phyloP scores from a whole-genome alignment of 2,329 filamentous ascomycete genomes.

The Fusarium domesticum region DNA sequence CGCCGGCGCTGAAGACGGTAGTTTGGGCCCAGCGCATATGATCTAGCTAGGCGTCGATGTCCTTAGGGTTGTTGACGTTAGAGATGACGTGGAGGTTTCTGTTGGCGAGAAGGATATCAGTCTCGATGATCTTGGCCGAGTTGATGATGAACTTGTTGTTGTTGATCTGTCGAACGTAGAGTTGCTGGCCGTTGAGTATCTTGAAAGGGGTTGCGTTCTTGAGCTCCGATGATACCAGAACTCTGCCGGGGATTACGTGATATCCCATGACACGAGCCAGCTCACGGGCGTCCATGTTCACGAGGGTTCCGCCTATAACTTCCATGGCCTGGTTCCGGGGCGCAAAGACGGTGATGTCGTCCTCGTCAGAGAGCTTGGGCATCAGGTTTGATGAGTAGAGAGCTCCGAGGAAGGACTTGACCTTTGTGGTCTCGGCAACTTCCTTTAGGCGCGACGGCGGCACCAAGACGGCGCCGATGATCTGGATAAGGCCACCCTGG shows the following conservation, averaged over 20 bases:
- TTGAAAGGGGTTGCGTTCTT: constrained; percentile 30
- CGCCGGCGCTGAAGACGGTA: constrained; percentile 54
- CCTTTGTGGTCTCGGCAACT: constrained; percentile 47
- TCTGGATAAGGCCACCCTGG: constrained; percentile 49
- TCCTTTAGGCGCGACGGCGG: constrained; percentile 48
- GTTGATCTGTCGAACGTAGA: constrained; percentile 40
- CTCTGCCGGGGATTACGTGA: constrained; percentile 58
- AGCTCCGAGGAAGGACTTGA: constrained; percentile 39
- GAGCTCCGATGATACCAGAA: constrained; percentile 49
- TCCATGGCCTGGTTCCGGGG: constrained; percentile 60
- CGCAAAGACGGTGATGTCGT: constrained; percentile 60
- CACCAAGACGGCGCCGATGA: constrained; percentile 51
- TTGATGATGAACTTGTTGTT: constrained; percentile 52
- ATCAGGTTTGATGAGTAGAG: constrained; percentile 34
- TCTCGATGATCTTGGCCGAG: constrained; percentile 50
- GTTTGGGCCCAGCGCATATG: constrained; percentile 40
- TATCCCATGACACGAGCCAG: constrained; percentile 57
- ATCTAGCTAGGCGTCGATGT: constrained; percentile 35
- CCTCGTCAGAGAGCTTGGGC: constrained; percentile 40
- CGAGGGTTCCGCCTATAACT: constrained; percentile 50
- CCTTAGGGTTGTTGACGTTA: constrained; percentile 47
- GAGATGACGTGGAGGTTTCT: constrained; percentile 59
- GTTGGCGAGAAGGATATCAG: constrained; percentile 54
- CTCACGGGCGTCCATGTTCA: constrained; percentile 44
- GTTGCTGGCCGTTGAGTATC: constrained; percentile 37